Evolutionary conservation across 2,329 filamentous ascomycete genomes (phyloP).

Genomic region (Monascus ruber): DNA sequence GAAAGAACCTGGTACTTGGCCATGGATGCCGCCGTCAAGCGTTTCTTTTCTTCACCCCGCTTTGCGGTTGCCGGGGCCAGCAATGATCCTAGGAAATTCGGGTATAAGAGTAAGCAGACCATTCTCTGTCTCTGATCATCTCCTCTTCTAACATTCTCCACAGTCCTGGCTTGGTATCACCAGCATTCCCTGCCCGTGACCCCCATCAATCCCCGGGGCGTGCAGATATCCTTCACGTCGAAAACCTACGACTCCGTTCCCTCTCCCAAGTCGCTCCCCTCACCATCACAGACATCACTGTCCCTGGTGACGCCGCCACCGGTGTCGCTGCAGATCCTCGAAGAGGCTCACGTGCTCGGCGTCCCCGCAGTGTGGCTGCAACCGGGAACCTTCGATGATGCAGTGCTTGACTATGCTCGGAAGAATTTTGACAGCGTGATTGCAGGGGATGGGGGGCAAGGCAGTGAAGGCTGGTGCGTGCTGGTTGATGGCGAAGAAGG

Average conservation of each 20-base stretch:
- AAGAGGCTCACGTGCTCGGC: slow-evolving; percentile 64
- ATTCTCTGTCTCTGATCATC: slow-evolving; percentile 1
- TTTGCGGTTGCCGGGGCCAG: slow-evolving; percentile 89
- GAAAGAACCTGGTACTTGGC: not conserved
- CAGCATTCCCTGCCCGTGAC: slow-evolving; percentile 62
- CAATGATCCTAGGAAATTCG: slow-evolving; percentile 73
- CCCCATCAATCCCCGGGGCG: slow-evolving; percentile 66
- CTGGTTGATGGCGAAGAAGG: slow-evolving; percentile 65
- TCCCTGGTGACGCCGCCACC: slow-evolving; percentile 79
- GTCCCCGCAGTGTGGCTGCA: slow-evolving; percentile 76
- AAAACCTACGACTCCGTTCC: slow-evolving; percentile 53
- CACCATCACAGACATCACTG: slow-evolving; percentile 60
- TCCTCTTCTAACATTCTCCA: slow-evolving; percentile 4
- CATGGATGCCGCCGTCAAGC: slow-evolving; percentile 45
- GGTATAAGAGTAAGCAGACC: slow-evolving; percentile 60
- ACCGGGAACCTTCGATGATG: slow-evolving; percentile 74
- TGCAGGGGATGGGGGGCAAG: slow-evolving; percentile 53
- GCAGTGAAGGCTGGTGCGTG: slow-evolving; percentile 74
- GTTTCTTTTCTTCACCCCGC: slow-evolving; percentile 66
- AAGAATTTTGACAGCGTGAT: slow-evolving; percentile 58
- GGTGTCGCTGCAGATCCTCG: slow-evolving; percentile 61
- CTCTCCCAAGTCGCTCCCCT: slow-evolving; percentile 52
- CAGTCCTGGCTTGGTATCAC: slow-evolving; percentile 87
- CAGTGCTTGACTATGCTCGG: slow-evolving; percentile 58
- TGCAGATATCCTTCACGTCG: slow-evolving; percentile 51